Evolutionary conservation across 2,329 filamentous ascomycete genomes (phyloP), one percentile per base, ranked within the genome.

Genomic region (Fusarium dlaminii): DNA sequence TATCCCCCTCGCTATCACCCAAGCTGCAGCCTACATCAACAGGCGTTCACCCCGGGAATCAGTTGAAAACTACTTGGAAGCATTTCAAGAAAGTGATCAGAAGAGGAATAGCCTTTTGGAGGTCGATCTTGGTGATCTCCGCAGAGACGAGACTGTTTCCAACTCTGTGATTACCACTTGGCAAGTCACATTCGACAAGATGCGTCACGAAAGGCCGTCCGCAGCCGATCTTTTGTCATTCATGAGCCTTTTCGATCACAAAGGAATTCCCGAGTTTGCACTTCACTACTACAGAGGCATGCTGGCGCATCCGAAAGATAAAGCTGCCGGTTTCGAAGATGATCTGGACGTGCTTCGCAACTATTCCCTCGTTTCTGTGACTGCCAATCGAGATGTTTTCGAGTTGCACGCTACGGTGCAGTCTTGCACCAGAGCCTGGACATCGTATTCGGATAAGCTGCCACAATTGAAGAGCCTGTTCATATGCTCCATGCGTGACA

Each of bases 1-100:
- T 39, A 79, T 81, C 24, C 80, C 80, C 2, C 72, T 82, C 0
- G 80, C 81, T 0, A 79, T 82, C n/a, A 63, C 68, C 3, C 75
- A 82, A 51, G 79, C 81, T 1, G 78, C 77, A 7, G 67, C 76
- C 7, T 82, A 80, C 45, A 81, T 81, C 24, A 66, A 72, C 6
- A 65, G 70, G 7, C 67, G 75, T 14, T 42, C 39, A 9, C 78
- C 78, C 0, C 68, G 70, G 4, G 68, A 64, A 22, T 78, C 80
- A 1, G 63, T 82, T 1, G 7, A 62, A 32, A 43, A 60, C 10
- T 86, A 85, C 54, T 66, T 84, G 0, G 48, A 79, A 8, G 45
- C 77, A 2, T 76, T 84, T 24, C 57, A 60, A 6, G 73, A 79
- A 32, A 81, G 75, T 58, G 75, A 81, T 8, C 51, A 69, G 18